Base-by-base conservation (phyloP, 345 rosid genomes). In the Geranium rotundifolium region DNA sequence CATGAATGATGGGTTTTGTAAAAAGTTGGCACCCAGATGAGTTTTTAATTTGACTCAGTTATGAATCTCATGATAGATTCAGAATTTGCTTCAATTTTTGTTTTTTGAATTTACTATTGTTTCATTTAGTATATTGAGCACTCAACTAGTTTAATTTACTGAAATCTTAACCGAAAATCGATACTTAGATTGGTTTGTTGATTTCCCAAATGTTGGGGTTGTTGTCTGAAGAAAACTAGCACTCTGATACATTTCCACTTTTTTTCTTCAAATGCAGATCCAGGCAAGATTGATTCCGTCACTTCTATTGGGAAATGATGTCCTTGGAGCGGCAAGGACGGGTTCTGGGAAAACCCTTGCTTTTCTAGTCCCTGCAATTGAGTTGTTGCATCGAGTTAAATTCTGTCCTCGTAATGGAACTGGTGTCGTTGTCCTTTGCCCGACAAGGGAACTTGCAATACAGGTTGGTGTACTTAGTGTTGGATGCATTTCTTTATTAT, bases 291-390 rank as follows among this genome's bases (percentile, higher is more conserved):
- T 96, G 10, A 76, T 93, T 65, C 88, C 84, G 14, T 92, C 90
- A 0, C 90, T 90, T 63, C 71, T 86, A 76, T 73, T 69, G n/a
- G 96, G 99, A 1, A 85, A 88, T 76, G 97, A 95, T 84, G 95
- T 88, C 61, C 92, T 95, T 55, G 99, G 95, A 66, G 96, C 97
- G 63, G 99, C 99, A 10, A 85, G 97, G 77, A 95, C 96, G 0
- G 99, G 97, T 69, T 88, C 99, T 63, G 99, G 99, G 64, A 95
- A 95, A 74, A 90, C 99, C 23, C 86, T 93, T 66, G 97, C 97
- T 31, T 93, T 93, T 63, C 80, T 93, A 58, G 75, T 90, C 58
- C 99, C 97, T 5, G 97, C 97, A 29, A 83, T 86, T 2, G 99
- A 93, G 78, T 77, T 90, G 82, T 71, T 93, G 57, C 77, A 71